Base-by-base conservation (phyloP, 2,329 filamentous ascomycete genomes). In the Reticulascus tulasneorum region DNA sequence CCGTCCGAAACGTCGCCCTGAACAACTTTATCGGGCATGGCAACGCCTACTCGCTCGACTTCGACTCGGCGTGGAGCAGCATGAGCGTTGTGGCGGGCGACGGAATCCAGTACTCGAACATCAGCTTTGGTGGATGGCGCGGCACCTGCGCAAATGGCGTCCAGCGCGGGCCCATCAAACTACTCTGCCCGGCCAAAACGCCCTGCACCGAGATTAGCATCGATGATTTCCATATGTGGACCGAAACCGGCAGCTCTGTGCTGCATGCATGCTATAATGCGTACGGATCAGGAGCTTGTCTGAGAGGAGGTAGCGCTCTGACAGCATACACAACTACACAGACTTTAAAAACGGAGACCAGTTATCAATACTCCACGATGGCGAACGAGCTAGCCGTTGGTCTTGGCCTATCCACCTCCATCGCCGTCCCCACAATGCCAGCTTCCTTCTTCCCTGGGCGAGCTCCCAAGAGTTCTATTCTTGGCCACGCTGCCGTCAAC, bases 11-110 rank as follows among this genome's bases (percentile, higher is more conserved):
- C 45, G 58, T 65, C 11, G 48, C 65, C 2, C 64, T 79, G 25
- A 67, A 74, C 47, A 77, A 78, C 58, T 81, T 79, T 54, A 73
- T 76, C 48, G 76, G 77, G 24, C 73, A 76, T 52, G 57, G 61
- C 38, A 81, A 79, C 42, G 75, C 76, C 4, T 79, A 79, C 58
- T 68, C 66, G 9, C 58, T 78, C 17, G 60, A 79, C 51, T 64
- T 79, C 35, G 69, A 79, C 54, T 61, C 71, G 37, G 65, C 69
- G 47, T 79, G 75, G 75, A 51, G 53, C 20, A 60, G 59, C 37
- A 66, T 67, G 61, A 48, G 40, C 23, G 44, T 55, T 0, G 51
- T 59, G 4, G 45, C 52, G 2, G 76, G 76, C 17, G 47, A 66
- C 43, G 76, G 77, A 20, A 71, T 79, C 7, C 53, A 67, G 40